Percentiles rank a stretch among this genome's conserved stretches.
Conservation (phyloP, 2,329 filamentous ascomycete species). For the Xylariales sp. region DNA sequence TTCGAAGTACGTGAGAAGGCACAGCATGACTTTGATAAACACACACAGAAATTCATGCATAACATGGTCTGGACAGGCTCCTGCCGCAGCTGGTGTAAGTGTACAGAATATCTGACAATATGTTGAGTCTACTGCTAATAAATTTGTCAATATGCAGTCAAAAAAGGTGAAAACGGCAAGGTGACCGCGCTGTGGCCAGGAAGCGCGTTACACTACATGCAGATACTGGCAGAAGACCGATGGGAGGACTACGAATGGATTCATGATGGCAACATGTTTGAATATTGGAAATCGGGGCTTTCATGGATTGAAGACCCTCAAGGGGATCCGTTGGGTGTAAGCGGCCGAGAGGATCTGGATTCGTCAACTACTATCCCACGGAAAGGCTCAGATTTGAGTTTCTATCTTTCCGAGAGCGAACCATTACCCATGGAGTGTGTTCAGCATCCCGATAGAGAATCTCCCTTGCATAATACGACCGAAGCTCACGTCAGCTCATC, state of each 20-base stretch:
- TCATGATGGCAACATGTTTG: background rate
- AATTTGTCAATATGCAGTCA: background rate
- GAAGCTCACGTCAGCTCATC: no score
- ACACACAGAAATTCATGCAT: slow-evolving; percentile 2
- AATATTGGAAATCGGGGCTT: no score
- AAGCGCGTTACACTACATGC: slow-evolving; percentile 1
- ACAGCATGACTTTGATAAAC: background rate
- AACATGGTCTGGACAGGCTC: slow-evolving; percentile 1
- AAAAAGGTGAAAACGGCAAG: background rate
- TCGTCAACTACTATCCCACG: no score
- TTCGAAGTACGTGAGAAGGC: background rate
- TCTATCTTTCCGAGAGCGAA: no score
- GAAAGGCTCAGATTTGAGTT: no score
- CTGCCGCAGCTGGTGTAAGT: slow-evolving; percentile 2
- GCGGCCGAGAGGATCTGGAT: no score
- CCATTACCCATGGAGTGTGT: no score
- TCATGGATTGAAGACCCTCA: no score
- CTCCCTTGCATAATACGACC: no score
- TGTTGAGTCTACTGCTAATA: background rate
- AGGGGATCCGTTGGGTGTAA: no score
- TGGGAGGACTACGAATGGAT: background rate
- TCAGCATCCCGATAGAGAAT: no score
- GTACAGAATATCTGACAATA: background rate
- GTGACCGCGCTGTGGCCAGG: slow-evolving; percentile 1
- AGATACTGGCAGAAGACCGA: background rate